A percentile compares a stretch with the other conserved stretches of the same genome.
These are phyloP conservation scores for Phaeophleospora eucalypticola DNA, from an alignment of 2,329 filamentous ascomycete species.

Conservation along the genomic window DNA sequence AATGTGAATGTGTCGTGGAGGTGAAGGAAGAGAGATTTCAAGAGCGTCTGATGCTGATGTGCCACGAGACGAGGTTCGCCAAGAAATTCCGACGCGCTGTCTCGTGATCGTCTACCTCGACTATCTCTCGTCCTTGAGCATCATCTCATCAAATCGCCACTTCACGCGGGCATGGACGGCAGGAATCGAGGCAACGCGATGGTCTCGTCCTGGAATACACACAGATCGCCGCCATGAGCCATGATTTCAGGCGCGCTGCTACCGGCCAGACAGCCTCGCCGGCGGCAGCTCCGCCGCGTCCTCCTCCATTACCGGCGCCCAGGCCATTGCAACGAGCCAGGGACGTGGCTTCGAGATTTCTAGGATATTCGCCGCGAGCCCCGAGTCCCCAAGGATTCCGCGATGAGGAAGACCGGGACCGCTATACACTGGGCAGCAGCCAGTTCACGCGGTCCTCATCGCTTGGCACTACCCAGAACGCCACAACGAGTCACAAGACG, in stretches of 20 bases:
- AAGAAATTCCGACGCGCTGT: too few species aligned
- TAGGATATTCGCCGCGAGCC: constrained; percentile 27
- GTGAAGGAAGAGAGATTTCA: too few species aligned
- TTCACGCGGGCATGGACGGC: background rate
- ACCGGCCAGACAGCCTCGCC: background rate
- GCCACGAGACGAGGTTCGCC: too few species aligned
- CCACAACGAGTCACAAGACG: constrained; percentile 59
- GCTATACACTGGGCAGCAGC: constrained; percentile 18
- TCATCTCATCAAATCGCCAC: background rate
- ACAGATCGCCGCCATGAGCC: constrained; percentile 2
- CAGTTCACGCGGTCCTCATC: constrained; percentile 23
- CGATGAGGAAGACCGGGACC: constrained; percentile 18
- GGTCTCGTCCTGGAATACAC: background rate
- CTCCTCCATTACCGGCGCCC: constrained; percentile 22
- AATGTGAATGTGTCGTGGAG: too few species aligned
- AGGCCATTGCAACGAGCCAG: constrained; percentile 29
- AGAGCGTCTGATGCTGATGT: too few species aligned
- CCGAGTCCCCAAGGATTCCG: constrained; percentile 20
- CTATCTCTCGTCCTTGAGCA: background rate
- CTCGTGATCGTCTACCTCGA: background rate
- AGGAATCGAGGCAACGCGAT: background rate
- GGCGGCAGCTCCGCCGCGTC: constrained; percentile 7
- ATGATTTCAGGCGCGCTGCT: background rate
- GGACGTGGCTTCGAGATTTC: constrained; percentile 30
- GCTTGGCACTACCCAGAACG: constrained; percentile 39